Percentiles rank a stretch among this genome's conserved stretches.
These are phyloP conservation scores for Oropetium thomaeum DNA, from an alignment of 176 grass and related monocot species.

Conservation along the genomic window DNA sequence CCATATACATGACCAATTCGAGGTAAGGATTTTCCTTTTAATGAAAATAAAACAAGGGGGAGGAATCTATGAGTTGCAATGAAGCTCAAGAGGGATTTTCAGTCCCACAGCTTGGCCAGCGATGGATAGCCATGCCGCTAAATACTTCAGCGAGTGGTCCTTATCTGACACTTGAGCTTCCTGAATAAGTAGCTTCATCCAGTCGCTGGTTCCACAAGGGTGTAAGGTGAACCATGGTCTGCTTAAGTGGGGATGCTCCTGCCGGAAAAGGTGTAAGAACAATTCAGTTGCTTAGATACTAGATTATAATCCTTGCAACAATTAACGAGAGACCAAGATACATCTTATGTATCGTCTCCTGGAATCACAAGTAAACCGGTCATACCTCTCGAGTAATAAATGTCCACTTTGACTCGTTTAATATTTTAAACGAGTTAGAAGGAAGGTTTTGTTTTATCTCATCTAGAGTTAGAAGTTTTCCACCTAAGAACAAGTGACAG, in stretches of 20 bases:
- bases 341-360: not conserved
- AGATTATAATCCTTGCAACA: not conserved
- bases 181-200: slow-evolving; percentile 75
- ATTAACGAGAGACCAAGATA: not conserved
- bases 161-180: slow-evolving; percentile 6
- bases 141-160: slow-evolving; percentile 41
- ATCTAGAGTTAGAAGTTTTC: slow-evolving; percentile 55
- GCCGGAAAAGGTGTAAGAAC: slow-evolving; percentile 24
- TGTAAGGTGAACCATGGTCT: slow-evolving; percentile 85
- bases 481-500: slow-evolving; percentile 53
- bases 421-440: slow-evolving; percentile 44
- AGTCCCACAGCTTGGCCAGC: slow-evolving; percentile 76
- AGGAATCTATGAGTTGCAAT: slow-evolving; percentile 31
- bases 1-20: too few relatives aligned
- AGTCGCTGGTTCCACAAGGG: slow-evolving; percentile 84
- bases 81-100: slow-evolving; percentile 64
- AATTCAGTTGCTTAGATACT: not conserved
- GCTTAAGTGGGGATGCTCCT: slow-evolving; percentile 92
- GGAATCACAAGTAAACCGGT: not conserved
- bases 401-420: slow-evolving; percentile 80
- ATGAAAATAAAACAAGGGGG: not conserved
- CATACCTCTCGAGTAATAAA: slow-evolving; percentile 93
- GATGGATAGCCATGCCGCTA: slow-evolving; percentile 80
- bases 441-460: slow-evolving; percentile 66
- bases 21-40: not conserved